Evolutionary conservation across 495 filamentous ascomycete genomes (phyloP).

Genomic region (Neurospora intermedia): DNA sequence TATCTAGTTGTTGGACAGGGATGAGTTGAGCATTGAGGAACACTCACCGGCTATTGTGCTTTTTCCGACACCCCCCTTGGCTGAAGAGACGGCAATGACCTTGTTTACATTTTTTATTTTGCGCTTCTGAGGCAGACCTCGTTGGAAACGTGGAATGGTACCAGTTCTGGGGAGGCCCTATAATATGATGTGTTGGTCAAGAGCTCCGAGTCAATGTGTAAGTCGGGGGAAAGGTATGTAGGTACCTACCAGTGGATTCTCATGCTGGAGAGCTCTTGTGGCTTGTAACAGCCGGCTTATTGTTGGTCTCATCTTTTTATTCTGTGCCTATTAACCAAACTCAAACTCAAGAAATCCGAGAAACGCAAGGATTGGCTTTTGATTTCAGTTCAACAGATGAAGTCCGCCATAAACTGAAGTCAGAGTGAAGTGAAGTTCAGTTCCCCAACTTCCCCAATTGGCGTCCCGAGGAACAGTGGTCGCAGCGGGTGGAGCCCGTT

Average conservation of each 20-base stretch:
- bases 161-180: slow-evolving; percentile 77
- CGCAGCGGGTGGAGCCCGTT: background rate
- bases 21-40: background rate
- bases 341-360: no score
- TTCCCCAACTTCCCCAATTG: background rate
- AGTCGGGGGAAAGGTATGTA: slow-evolving; percentile 29
- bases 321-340: no score
- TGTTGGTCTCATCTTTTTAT: slow-evolving; percentile 34
- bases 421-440: background rate
- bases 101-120: slow-evolving; percentile 73
- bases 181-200: slow-evolving; percentile 3
- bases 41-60: slow-evolving; percentile 71
- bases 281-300: slow-evolving; percentile 53
- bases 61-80: slow-evolving; percentile 95
- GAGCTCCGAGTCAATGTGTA: background rate
- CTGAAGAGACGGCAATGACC: slow-evolving; percentile 84
- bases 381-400: no score
- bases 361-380: no score
- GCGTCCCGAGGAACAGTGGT: background rate
- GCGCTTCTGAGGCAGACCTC: slow-evolving; percentile 72
- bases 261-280: slow-evolving; percentile 57
- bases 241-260: slow-evolving; percentile 69
- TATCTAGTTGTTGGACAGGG: background rate
- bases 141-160: slow-evolving; percentile 69
- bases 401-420: no score